Base-by-base conservation (phyloP, 768 basidiomycete species). In the Multifurca ochricompacta region DNA sequence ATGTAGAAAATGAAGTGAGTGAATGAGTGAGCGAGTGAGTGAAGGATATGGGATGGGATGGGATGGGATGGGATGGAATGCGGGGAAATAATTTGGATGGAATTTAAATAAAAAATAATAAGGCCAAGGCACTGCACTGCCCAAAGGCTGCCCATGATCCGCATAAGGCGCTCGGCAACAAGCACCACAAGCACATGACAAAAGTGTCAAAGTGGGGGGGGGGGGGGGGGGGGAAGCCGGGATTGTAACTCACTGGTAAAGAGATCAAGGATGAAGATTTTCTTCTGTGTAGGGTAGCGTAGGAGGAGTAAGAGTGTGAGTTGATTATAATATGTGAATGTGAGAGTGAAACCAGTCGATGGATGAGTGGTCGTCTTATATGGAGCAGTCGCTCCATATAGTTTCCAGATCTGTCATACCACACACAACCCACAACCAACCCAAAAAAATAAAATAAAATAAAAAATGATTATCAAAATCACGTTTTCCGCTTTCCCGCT, bases 391-490 rank as follows among this genome's bases (percentile, higher is more conserved):
- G 53, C 47, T 42, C 25, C 53, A 54, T 54, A 27, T 40, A 25
- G 47, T 48, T 54, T 41, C 47, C 53, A 54, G 31, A 54, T 42
- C 53, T 48, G 46, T 54, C 53, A 54, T 54, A 42, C 56, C 56
- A 32, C n/a, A n/a, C n/a, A n/a, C n/a, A n/a, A n/a, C n/a, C n/a
- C n/a, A n/a, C n/a, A n/a, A n/a, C n/a, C n/a, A 41, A 19, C 37
- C 31, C 2, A 25, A 42, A 43, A 36, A 50, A 25, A 51, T 44
- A 47, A 47, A 21, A 39, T 39, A 36, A 37, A 21, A 28, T n/a
- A 46, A 14, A 13, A 34, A 46, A n/a, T n/a, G n/a, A n/a, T n/a
- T n/a, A n/a, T 27, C 14, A 42, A 54, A 34, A 49, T 28, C 27
- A 32, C 19, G 30, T 32, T 14, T n/a, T 35, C 49, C 9, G 11